Conservation (phyloP, 352 stramenopile genomes). For the Globisporangium lucens region DNA sequence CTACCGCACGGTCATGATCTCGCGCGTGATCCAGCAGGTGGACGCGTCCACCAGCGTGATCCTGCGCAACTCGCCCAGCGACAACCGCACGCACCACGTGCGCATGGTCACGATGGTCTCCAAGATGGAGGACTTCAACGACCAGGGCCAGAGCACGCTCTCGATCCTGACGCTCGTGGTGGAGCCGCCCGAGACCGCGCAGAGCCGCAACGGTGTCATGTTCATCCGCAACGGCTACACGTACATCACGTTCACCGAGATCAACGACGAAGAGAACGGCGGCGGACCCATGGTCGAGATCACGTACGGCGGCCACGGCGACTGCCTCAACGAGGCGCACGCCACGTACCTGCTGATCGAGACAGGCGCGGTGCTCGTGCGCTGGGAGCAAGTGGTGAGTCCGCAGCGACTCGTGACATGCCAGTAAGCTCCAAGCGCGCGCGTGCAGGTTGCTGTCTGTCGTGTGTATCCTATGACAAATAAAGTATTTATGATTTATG, state of each 20-base stretch:
- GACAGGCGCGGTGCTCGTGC: slow-evolving; percentile 36
- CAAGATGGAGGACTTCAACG: slow-evolving; percentile 31
- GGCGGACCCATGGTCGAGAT: slow-evolving; percentile 32
- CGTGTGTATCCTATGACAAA: too few relatives aligned
- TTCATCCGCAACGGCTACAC: slow-evolving; percentile 41
- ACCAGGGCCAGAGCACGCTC: slow-evolving; percentile 23
- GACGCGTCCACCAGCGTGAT: slow-evolving; percentile 34
- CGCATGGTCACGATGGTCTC: slow-evolving; percentile 36
- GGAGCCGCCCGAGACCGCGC: slow-evolving; percentile 24
- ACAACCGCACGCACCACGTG: slow-evolving; percentile 30
- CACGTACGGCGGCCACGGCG: slow-evolving; percentile 35
- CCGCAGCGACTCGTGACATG: slow-evolving; percentile 29
- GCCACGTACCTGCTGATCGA: slow-evolving; percentile 41
- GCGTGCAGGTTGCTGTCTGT: too few relatives aligned
- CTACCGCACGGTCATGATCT: slow-evolving; percentile 35
- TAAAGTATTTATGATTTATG: too few relatives aligned
- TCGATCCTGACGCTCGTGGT: slow-evolving; percentile 33
- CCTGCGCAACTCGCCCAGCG: slow-evolving; percentile 36
- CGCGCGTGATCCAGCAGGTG: slow-evolving; percentile 37
- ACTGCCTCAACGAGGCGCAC: slow-evolving; percentile 33
- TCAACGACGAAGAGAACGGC: background rate
- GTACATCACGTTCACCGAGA: slow-evolving; percentile 36
- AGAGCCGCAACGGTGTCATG: slow-evolving; percentile 29
- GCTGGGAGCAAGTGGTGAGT: slow-evolving; percentile 41
- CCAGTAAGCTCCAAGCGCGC: background rate